Conservation (phyloP, 2,329 filamentous ascomycete genomes). For the Didymella pinodella region DNA sequence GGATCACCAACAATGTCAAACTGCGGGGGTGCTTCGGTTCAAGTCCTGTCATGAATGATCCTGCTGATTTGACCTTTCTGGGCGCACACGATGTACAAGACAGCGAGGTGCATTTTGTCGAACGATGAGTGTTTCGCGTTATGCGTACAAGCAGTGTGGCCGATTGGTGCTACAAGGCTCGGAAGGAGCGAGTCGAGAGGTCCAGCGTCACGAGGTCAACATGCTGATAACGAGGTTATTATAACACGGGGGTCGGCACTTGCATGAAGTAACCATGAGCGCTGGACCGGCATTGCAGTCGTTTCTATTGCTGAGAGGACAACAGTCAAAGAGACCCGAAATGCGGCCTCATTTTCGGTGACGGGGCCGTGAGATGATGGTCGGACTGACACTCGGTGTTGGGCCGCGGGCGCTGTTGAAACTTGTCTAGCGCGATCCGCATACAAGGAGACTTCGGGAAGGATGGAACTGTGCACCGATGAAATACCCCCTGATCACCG, state of each 20-base stretch:
- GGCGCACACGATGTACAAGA: background rate
- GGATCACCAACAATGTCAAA: background rate
- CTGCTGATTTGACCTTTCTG: slow-evolving; percentile 1
- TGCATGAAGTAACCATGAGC: background rate
- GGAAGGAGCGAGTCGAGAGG: no score
- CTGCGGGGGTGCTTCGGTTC: background rate
- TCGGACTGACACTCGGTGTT: background rate
- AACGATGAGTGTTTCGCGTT: background rate
- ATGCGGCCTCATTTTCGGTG: background rate
- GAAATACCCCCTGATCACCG: background rate
- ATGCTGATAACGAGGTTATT: background rate
- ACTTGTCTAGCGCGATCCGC: background rate
- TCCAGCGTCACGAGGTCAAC: background rate
- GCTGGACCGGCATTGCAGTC: background rate
- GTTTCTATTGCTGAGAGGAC: background rate
- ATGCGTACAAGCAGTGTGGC: background rate
- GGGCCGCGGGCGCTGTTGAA: background rate
- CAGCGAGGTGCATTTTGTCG: background rate
- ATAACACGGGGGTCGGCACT: background rate
- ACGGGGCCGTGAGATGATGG: background rate
- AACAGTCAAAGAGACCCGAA: background rate
- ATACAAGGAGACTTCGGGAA: background rate
- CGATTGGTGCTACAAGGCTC: background rate
- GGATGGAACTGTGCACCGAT: background rate
- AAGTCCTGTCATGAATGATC: background rate